phyloP scores from a whole-genome alignment of 2,329 filamentous ascomycete species.

The Cercospora berteroae region DNA sequence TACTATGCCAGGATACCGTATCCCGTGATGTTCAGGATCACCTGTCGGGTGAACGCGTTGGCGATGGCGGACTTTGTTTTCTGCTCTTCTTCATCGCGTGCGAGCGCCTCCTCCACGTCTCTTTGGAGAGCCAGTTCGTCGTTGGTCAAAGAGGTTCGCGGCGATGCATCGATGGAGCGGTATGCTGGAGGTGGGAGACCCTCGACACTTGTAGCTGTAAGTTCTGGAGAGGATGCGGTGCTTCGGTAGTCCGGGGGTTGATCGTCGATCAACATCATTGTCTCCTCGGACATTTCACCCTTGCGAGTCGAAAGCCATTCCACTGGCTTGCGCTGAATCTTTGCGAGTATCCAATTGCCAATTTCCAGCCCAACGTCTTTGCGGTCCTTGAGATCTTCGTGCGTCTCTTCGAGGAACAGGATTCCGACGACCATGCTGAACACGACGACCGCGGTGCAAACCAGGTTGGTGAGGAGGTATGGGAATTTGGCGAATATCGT shows the following conservation, averaged over 20 bases:
- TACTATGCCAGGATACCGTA: slow-evolving; percentile 95
- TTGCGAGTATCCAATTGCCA: slow-evolving; percentile 64
- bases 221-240: slow-evolving; percentile 54
- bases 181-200: slow-evolving; percentile 36
- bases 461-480: slow-evolving; percentile 88
- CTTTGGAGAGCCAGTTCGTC: slow-evolving; percentile 23
- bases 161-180: slow-evolving; percentile 35
- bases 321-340: slow-evolving; percentile 23
- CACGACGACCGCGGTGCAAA: slow-evolving; percentile 76
- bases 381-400: slow-evolving; percentile 73
- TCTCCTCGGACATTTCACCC: slow-evolving; percentile 55
- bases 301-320: slow-evolving; percentile 41
- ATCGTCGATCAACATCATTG: slow-evolving; percentile 62
- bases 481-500: slow-evolving; percentile 84
- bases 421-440: slow-evolving; percentile 75
- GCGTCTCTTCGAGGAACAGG: slow-evolving; percentile 91
- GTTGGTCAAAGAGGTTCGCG: slow-evolving; percentile 25
- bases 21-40: slow-evolving; percentile 81
- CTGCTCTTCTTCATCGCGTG: slow-evolving; percentile 32
- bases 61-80: slow-evolving; percentile 39
- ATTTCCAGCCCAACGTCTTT: slow-evolving; percentile 74
- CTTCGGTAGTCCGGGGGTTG: slow-evolving; percentile 67
- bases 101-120: slow-evolving; percentile 28
- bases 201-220: slow-evolving; percentile 34
- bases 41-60: slow-evolving; percentile 77